Conservation (phyloP, 345 rosid species). For the Clausena lansium region DNA sequence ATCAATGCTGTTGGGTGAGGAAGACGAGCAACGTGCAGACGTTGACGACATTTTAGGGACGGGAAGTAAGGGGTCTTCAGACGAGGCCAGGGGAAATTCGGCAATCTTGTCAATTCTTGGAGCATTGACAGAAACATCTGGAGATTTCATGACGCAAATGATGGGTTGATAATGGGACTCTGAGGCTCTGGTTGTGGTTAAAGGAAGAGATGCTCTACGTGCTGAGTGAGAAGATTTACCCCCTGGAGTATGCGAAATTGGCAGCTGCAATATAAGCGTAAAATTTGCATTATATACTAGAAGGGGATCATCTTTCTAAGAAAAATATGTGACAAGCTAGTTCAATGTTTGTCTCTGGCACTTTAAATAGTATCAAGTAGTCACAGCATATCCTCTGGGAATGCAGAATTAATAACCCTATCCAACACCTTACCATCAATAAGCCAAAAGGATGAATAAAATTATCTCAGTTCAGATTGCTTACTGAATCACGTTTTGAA, state of each 20-base stretch:
- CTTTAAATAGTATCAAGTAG: neutral
- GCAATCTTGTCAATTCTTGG: slow-evolving; percentile 89
- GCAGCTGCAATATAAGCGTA: slow-evolving; percentile 39
- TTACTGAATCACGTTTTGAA: slow-evolving; percentile 43
- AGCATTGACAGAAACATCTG: slow-evolving; percentile 81
- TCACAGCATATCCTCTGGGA: neutral
- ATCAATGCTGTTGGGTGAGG: slow-evolving; percentile 34
- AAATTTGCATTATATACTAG: neutral
- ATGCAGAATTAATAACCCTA: too few relatives aligned
- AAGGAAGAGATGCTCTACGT: slow-evolving; percentile 76
- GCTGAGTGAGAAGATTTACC: slow-evolving; percentile 33
- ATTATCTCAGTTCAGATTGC: slow-evolving; percentile 2
- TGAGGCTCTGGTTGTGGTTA: slow-evolving; percentile 25
- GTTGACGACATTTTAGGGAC: slow-evolving; percentile 34
- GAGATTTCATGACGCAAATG: slow-evolving; percentile 44
- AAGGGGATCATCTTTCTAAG: neutral
- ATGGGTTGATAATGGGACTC: slow-evolving; percentile 35
- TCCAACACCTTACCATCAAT: too few relatives aligned
- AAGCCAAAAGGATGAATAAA: too few relatives aligned
- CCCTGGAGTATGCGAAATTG: slow-evolving; percentile 33
- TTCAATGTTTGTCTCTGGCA: neutral
- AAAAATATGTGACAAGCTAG: neutral
- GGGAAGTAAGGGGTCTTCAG: slow-evolving; percentile 46
- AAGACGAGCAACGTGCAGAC: slow-evolving; percentile 46
- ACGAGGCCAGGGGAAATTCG: slow-evolving; percentile 65